A percentile compares a stretch with the other conserved stretches of the same genome.
These are phyloP conservation scores for Leccinum griseonigrum DNA, from an alignment of 1,284 basidiomycete species.

Conservation along the genomic window DNA sequence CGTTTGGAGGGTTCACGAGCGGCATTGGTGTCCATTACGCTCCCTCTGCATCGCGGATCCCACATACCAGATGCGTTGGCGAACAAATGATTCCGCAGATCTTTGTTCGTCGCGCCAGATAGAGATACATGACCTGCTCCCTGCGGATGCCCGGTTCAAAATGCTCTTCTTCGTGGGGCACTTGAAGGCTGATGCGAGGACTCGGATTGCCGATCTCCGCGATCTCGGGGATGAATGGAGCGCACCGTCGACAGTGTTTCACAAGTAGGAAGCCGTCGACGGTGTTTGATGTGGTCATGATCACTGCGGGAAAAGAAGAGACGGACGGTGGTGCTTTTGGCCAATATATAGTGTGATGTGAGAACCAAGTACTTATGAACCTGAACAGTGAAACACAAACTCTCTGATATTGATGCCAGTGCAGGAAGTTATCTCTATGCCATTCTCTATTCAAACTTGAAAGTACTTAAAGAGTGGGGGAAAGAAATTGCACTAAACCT, in stretches of 20 bases:
- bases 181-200: conserved; percentile 38
- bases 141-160: conserved; percentile 69
- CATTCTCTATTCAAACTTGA: too few relatives aligned
- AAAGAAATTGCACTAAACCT: too few relatives aligned
- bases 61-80: conserved; percentile 50
- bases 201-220: conserved; percentile 41
- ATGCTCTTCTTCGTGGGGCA: conserved; percentile 68
- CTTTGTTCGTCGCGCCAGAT: conserved; percentile 57
- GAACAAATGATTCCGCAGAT: conserved; percentile 58
- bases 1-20: conserved; percentile 57
- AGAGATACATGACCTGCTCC: conserved; percentile 61
- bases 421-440: too few relatives aligned
- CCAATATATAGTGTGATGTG: too few relatives aligned
- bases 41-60: conserved; percentile 50
- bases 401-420: too few relatives aligned
- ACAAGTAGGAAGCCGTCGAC: conserved; percentile 29
- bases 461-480: too few relatives aligned
- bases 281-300: conserved; percentile 55
- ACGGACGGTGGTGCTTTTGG: conserved; percentile 17
- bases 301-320: conserved; percentile 47
- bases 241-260: conserved; percentile 38
- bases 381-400: too few relatives aligned
- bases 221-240: conserved; percentile 44
- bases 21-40: conserved; percentile 66
- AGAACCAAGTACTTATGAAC: too few relatives aligned